Conservation (phyloP, 768 basidiomycete genomes). For the Pulveroboletus frians region DNA sequence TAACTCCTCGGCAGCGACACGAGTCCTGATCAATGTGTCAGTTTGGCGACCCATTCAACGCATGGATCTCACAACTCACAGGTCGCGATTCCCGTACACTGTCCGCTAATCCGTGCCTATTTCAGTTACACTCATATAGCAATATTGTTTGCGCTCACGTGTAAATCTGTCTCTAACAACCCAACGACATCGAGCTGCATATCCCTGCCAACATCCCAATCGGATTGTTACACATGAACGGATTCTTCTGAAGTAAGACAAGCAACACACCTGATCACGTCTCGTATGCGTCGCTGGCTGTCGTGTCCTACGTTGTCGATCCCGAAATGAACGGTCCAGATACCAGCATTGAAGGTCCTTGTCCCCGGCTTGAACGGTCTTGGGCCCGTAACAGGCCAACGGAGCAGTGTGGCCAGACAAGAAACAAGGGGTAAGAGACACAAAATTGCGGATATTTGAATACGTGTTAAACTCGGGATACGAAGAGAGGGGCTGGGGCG, state of each 20-base stretch:
- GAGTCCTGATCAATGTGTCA: constrained; percentile 46
- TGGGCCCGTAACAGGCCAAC: constrained; percentile 45
- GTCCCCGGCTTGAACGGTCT: constrained; percentile 58
- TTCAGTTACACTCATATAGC: not conserved
- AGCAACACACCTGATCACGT: constrained; percentile 56
- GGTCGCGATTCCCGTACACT: constrained; percentile 80
- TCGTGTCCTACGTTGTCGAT: constrained; percentile 37
- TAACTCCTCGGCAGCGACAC: constrained; percentile 69
- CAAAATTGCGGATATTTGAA: constrained; percentile 33
- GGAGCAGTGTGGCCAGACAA: constrained; percentile 49
- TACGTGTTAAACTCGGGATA: constrained; percentile 18
- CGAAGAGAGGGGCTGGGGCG: constrained; percentile 1
- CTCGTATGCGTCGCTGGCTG: constrained; percentile 32
- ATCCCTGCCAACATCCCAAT: constrained; percentile 40
- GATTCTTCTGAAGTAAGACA: not conserved
- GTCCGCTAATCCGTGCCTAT: constrained; percentile 41
- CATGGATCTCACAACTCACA: constrained; percentile 40
- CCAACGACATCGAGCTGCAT: constrained; percentile 85
- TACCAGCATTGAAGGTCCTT: constrained; percentile 72
- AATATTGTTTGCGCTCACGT: constrained; percentile 44
- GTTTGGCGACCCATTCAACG: not conserved
- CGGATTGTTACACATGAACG: not conserved
- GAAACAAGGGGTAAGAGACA: constrained; percentile 42
- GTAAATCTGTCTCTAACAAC: constrained; percentile 79
- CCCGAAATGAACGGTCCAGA: constrained; percentile 93